Percentiles rank a stretch among this genome's conserved stretches.
phyloP scores from a whole-genome alignment of 305 asterid species.

The Fraxinus sp. region DNA sequence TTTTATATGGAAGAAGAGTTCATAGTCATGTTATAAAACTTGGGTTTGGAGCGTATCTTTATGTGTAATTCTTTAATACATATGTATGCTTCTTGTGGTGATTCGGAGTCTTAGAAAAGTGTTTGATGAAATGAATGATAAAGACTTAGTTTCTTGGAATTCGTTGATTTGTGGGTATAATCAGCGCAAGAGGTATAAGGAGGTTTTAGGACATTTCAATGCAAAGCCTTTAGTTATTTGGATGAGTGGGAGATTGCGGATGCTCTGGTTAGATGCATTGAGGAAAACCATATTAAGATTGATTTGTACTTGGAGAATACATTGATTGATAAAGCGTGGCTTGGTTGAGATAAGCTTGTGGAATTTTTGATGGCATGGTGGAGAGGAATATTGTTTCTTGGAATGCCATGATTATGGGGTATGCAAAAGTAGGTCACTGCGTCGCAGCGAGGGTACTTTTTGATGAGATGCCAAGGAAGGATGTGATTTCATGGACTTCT shows the following conservation, averaged over 20 bases:
- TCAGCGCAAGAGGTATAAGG: constrained; percentile 40
- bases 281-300: constrained; percentile 35
- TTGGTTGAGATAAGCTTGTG: constrained; percentile 39
- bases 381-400: constrained; percentile 66
- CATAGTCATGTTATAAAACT: constrained; percentile 57
- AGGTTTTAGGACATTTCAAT: constrained; percentile 50
- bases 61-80: constrained; percentile 60
- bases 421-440: constrained; percentile 55
- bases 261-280: constrained; percentile 44
- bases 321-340: constrained; percentile 55
- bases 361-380: constrained; percentile 45
- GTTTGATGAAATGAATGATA: constrained; percentile 62
- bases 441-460: constrained; percentile 48
- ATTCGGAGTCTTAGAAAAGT: constrained; percentile 38
- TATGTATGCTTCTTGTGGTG: constrained; percentile 66
- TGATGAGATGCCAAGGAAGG: constrained; percentile 58
- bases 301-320: constrained; percentile 69
- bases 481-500: constrained; percentile 78
- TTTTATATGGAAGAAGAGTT: constrained; percentile 34
- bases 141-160: constrained; percentile 78
- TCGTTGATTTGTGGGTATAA: constrained; percentile 73
- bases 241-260: constrained; percentile 41
- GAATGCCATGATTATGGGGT: constrained; percentile 58
- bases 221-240: constrained; percentile 51
- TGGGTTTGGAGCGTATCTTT: constrained; percentile 61